phyloP scores from a whole-genome alignment of 2,329 filamentous ascomycete genomes.

The Apiospora saccharicola region DNA sequence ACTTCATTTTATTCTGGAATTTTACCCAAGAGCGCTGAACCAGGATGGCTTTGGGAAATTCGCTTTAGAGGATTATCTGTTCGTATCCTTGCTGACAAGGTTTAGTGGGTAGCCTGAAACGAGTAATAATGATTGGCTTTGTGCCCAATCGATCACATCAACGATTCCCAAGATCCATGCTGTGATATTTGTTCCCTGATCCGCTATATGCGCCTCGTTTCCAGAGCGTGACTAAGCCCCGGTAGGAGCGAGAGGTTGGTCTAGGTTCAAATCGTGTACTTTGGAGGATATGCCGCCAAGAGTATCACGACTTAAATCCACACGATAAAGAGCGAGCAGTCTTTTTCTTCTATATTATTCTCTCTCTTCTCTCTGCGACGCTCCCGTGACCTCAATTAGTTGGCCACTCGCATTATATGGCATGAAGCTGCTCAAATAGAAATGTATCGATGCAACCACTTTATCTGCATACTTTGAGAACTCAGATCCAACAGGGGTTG shows the following conservation, averaged over 20 bases:
- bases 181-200: not conserved
- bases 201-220: too few species aligned
- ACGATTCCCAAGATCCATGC: not conserved
- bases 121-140: not conserved
- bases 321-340: not conserved
- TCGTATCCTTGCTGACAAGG: not conserved
- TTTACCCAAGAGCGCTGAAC: not conserved
- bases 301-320: too few species aligned
- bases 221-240: too few species aligned
- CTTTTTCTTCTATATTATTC: not conserved
- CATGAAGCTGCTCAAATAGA: too few species aligned
- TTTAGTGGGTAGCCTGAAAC: not conserved
- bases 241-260: not conserved
- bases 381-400: accelerated
- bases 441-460: too few species aligned
- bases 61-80: not conserved
- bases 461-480: too few species aligned
- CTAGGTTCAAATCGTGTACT: too few species aligned
- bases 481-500: too few species aligned
- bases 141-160: not conserved
- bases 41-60: not conserved
- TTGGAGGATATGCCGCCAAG: not conserved
- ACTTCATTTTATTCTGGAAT: not conserved
- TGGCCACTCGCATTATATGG: not conserved
- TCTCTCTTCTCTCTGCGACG: not conserved